Percentiles rank a stretch among this genome's conserved stretches.
phyloP scores from a whole-genome alignment of 169 alveolate species.

The Eimeria maxima region DNA sequence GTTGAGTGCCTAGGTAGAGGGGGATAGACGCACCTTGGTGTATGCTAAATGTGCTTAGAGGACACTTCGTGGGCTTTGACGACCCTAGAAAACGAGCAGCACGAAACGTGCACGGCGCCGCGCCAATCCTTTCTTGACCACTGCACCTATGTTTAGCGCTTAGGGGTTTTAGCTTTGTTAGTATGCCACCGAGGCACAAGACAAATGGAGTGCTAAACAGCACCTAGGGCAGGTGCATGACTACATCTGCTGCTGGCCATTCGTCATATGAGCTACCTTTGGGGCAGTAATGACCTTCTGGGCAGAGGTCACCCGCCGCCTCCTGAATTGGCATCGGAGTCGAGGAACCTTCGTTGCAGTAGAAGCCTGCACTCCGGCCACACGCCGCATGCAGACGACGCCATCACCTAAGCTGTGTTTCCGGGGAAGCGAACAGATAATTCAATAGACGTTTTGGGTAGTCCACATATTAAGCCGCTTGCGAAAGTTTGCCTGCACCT shows the following conservation, averaged over 20 bases:
- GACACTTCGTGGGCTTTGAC: constrained; percentile 47
- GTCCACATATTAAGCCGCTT: neutral
- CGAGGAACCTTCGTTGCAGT: constrained; percentile 59
- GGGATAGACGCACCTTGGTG: constrained; percentile 18
- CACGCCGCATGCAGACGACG: neutral
- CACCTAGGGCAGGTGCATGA: neutral
- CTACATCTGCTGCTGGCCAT: neutral
- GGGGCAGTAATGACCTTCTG: constrained; percentile 48
- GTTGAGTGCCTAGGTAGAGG: neutral
- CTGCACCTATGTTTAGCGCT: neutral
- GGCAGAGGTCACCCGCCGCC: constrained; percentile 65
- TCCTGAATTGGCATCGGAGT: constrained; percentile 50
- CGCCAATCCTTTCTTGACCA: neutral
- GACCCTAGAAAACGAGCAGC: constrained; percentile 11
- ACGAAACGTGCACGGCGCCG: neutral
- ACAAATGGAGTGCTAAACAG: neutral
- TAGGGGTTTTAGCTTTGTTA: neutral
- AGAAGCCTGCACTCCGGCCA: constrained; percentile 52
- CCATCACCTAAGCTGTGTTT: neutral
- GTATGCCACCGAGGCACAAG: neutral
- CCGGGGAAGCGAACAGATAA: neutral
- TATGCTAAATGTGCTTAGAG: constrained; percentile 47
- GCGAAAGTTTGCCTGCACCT: neutral
- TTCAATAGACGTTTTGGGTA: neutral
- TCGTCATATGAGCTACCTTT: neutral